A percentile compares a stretch with the other conserved stretches of the same genome.
phyloP scores from a whole-genome alignment of 2,329 filamentous ascomycete species.

The Rhynchosporium graminicola region DNA sequence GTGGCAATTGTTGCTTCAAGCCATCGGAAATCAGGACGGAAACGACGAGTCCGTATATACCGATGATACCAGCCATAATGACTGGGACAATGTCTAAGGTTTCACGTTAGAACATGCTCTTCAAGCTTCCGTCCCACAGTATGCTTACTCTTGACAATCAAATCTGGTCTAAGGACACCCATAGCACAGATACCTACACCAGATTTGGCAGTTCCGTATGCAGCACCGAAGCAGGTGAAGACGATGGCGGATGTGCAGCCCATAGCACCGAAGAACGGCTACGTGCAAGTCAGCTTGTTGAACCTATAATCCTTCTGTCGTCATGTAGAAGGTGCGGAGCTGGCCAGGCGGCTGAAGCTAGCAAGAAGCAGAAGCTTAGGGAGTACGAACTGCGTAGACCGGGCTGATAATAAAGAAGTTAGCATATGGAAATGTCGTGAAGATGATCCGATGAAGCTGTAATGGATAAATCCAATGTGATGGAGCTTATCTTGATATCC shows the following conservation, averaged over 20 bases:
- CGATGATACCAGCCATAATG: constrained; percentile 99
- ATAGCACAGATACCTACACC: constrained; percentile 98
- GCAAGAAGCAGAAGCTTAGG: constrained; percentile 29
- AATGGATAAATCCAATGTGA: constrained; percentile 11
- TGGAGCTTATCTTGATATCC: constrained; percentile 29
- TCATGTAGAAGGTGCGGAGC: constrained; percentile 8
- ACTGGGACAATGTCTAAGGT: constrained; percentile 91
- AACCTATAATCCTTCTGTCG: constrained; percentile 24
- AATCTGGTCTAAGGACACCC: constrained; percentile 95
- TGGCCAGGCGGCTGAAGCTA: constrained; percentile 15
- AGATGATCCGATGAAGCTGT: constrained; percentile 13
- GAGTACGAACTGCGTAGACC: constrained; percentile 92
- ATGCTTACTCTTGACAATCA: constrained; percentile 96
- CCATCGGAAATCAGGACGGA: constrained; percentile 84
- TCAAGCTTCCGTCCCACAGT: constrained; percentile 12
- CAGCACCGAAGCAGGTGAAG: constrained; percentile 94
- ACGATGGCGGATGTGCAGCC: constrained; percentile 94
- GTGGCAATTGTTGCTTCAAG: constrained; percentile 68
- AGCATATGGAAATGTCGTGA: constrained; percentile 42
- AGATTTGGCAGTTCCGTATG: constrained; percentile 98
- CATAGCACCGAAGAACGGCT: constrained; percentile 96
- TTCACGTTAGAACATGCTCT: constrained; percentile 25
- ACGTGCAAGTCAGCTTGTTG: constrained; percentile 37
- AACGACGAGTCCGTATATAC: constrained; percentile 93
- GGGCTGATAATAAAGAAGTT: constrained; percentile 63